These are phyloP conservation scores for Polyporus tsugae DNA, from an alignment of 1,284 basidiomycete species.

Conservation along the genomic window DNA sequence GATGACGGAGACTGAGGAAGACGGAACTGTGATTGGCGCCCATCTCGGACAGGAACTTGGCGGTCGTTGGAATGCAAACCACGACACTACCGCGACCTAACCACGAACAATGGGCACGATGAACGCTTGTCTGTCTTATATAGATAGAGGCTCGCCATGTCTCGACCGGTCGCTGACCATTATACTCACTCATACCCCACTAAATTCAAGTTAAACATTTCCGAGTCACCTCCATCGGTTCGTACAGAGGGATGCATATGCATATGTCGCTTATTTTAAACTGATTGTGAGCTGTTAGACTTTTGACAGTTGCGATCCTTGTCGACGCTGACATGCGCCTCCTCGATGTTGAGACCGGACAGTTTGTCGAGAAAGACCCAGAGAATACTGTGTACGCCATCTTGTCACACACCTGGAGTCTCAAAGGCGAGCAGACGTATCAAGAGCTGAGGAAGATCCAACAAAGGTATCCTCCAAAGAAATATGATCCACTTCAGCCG, in stretches of 20 bases:
- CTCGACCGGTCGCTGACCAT: no score
- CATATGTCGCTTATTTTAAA: not conserved
- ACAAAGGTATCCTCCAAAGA: not conserved
- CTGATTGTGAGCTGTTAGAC: not conserved
- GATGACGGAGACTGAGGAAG: no score
- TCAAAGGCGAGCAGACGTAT: not conserved
- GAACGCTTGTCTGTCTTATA: no score
- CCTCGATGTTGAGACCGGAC: not conserved
- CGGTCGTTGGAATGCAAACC: no score
- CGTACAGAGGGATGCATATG: not conserved
- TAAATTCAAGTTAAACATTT: no score
- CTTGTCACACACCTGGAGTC: not conserved
- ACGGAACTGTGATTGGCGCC: no score
- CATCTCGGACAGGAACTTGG: no score
- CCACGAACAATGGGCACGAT: no score
- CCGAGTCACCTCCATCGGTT: not conserved
- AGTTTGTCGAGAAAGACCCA: not conserved
- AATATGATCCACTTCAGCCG: no score
- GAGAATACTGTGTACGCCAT: not conserved
- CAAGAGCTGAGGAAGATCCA: not conserved
- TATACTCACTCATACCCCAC: no score
- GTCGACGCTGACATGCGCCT: not conserved
- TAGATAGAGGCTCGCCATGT: no score
- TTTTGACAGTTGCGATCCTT: not conserved
- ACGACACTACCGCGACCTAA: no score